Base-by-base conservation (phyloP, 1,284 basidiomycete genomes). In the Afroboletus lepidellus region DNA sequence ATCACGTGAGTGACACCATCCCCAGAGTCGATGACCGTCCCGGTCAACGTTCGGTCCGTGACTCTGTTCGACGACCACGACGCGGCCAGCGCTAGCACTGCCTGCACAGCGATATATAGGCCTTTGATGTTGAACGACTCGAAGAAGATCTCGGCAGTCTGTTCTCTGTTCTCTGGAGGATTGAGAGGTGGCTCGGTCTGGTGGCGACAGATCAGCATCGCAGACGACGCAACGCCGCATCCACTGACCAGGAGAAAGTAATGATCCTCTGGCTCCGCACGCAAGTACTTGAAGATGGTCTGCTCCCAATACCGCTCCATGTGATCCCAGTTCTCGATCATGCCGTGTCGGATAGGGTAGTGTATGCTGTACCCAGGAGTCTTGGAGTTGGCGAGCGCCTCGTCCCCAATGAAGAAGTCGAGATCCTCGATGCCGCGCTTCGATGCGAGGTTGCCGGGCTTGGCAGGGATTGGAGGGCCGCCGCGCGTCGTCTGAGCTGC, bases 221-320 rank as follows among this genome's bases (percentile, higher is more conserved):
- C 15, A 16, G 6, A 24, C 23, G 3, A 8, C 8, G 23, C 20
- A 23, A 23, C 21, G 23, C 8, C 21, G 6, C 3, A 12, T 24
- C 23, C 23, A 79, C 91, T 69, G 62, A 98, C 95, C 64, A 99
- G 77, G 57, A 99, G 83, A 71, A 98, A 98, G 73, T 98, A 93
- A 73, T 99, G 97, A 73, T 99, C 97, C 74, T 99, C 97, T 13
- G 97, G 97, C 74, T 99, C 97, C 13, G 95, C 95, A 54, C 96
- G 83, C 56, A 99, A 80, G 76, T 99, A 99, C 76, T 99, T 99
- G 86, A 99, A 99, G 81, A 99, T 99, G 61, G 90, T 94, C 77
- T 99, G 96, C 73, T 98, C 95, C 97, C 96, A 99, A 74, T 95
- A 99, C 11, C 97, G 80, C 72, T 99, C 97, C 97, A 99, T 99